Evolutionary conservation across 2,329 filamentous ascomycete species (phyloP).

Genomic region (Podosphaera fusca): DNA sequence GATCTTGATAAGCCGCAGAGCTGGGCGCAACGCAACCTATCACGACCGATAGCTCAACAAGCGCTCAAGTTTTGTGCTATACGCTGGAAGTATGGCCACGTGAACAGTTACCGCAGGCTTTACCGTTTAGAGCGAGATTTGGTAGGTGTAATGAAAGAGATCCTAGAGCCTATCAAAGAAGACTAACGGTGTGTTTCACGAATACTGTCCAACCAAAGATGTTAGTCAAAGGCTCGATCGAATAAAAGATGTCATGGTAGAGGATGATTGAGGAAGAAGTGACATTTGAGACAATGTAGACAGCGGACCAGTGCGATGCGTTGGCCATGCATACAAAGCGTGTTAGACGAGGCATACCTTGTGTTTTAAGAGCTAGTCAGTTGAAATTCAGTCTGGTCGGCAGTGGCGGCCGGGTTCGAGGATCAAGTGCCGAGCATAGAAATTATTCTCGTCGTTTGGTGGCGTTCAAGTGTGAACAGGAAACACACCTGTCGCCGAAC

Average conservation of each 20-base stretch:
- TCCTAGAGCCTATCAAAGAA: constrained; percentile 11
- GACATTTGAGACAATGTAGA: constrained; percentile 10
- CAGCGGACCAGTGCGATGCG: constrained; percentile 16
- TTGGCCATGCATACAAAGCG: constrained; percentile 15
- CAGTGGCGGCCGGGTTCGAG: constrained; percentile 3
- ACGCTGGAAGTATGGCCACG: constrained; percentile 13
- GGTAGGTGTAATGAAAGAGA: constrained; percentile 8
- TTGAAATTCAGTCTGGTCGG: constrained; percentile 10
- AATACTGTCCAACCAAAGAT: constrained; percentile 14
- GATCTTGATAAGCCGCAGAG: too few relatives aligned
- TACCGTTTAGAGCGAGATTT: constrained; percentile 12
- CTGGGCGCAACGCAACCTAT: too few relatives aligned
- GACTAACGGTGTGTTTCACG: constrained; percentile 5
- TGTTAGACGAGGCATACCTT: constrained; percentile 17
- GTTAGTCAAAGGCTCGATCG: constrained; percentile 14
- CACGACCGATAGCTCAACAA: constrained; percentile 7
- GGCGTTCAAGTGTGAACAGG: not conserved
- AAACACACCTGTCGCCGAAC: not conserved
- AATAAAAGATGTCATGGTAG: constrained; percentile 8
- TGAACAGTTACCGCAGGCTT: constrained; percentile 12
- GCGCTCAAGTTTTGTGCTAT: constrained; percentile 18
- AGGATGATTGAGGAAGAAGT: constrained; percentile 11
- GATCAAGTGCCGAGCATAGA: not conserved
- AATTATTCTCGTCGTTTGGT: not conserved
- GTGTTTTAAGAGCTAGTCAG: constrained; percentile 13